Evolutionary conservation across 2,329 filamentous ascomycete genomes (phyloP).

Genomic region (Teratosphaeria nubilosa): DNA sequence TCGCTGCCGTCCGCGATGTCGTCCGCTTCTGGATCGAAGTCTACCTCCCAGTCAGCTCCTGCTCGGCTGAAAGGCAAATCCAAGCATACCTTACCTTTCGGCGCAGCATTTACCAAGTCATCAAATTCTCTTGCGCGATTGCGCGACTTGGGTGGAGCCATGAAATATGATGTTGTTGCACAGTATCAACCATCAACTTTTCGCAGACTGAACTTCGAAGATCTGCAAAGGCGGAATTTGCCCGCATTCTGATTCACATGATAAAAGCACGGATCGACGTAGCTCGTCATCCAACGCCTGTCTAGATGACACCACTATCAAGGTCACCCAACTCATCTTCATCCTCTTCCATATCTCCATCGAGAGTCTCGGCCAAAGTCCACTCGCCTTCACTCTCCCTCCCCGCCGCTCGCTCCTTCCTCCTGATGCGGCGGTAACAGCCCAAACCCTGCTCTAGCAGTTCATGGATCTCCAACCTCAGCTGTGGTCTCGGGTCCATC

Average conservation of each 20-base stretch:
- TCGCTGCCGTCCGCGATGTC: conserved; percentile 32
- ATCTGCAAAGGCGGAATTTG: not conserved
- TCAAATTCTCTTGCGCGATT: conserved; percentile 22
- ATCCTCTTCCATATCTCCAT: not conserved
- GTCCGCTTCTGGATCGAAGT: conserved; percentile 69
- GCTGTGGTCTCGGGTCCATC: not conserved
- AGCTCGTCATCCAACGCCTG: not conserved
- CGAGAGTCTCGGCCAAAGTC: not conserved
- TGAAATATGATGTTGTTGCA: conserved; percentile 1
- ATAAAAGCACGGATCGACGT: not conserved
- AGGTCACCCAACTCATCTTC: not conserved
- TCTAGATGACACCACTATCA: not conserved
- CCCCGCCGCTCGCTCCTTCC: not conserved
- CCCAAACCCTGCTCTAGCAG: not conserved
- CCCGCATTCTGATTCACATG: not conserved
- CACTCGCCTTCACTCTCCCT: not conserved
- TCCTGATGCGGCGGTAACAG: not conserved
- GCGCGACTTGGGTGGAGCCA: conserved; percentile 18
- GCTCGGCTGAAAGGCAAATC: not conserved
- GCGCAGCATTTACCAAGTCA: conserved; percentile 16
- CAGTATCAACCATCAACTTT: not conserved
- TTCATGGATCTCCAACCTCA: not conserved
- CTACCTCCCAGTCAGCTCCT: conserved; percentile 33
- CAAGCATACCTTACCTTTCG: conserved; percentile 23
- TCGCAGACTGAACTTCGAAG: not conserved